A percentile compares a stretch with the other conserved stretches of the same genome.
phyloP scores from a whole-genome alignment of 2,329 filamentous ascomycete genomes.

The Diplodia intermedia region DNA sequence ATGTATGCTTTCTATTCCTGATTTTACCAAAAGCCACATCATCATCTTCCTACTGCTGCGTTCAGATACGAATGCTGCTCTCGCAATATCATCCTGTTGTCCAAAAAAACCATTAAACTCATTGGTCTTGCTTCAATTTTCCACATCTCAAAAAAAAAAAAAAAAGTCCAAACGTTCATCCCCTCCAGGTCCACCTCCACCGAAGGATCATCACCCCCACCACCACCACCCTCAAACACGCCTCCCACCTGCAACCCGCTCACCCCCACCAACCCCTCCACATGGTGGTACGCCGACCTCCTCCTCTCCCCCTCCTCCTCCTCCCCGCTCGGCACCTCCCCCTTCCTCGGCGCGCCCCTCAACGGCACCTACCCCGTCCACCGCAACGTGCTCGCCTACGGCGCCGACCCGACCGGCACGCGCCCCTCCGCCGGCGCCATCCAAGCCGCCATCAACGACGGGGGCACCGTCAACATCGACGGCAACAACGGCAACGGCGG shows the following conservation, averaged over 20 bases:
- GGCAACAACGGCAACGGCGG: too few species aligned
- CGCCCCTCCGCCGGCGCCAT: constrained; percentile 39
- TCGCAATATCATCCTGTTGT: background rate
- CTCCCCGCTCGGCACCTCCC: background rate
- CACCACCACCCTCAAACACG: background rate
- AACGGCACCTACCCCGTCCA: constrained; percentile 41
- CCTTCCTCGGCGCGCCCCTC: constrained; percentile 15
- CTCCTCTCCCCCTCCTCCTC: background rate
- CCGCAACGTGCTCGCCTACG: constrained; percentile 45
- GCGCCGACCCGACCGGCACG: constrained; percentile 45
- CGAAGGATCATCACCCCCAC: background rate
- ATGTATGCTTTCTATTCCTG: background rate
- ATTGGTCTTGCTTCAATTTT: background rate
- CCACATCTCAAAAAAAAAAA: background rate
- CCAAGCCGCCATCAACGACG: constrained; percentile 22
- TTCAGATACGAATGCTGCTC: background rate
- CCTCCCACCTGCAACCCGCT: constrained; percentile 12
- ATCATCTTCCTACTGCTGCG: background rate
- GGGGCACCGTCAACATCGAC: background rate
- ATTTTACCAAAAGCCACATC: background rate
- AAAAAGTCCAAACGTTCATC: background rate
- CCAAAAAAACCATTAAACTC: background rate
- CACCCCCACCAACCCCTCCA: constrained; percentile 12
- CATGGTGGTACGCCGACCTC: constrained; percentile 18
- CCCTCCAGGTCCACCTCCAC: background rate